A percentile compares a stretch with the other conserved stretches of the same genome.
Evolutionary conservation across 345 rosid species (phyloP).

Genomic region (Psidium friedrichsthalianum): DNA sequence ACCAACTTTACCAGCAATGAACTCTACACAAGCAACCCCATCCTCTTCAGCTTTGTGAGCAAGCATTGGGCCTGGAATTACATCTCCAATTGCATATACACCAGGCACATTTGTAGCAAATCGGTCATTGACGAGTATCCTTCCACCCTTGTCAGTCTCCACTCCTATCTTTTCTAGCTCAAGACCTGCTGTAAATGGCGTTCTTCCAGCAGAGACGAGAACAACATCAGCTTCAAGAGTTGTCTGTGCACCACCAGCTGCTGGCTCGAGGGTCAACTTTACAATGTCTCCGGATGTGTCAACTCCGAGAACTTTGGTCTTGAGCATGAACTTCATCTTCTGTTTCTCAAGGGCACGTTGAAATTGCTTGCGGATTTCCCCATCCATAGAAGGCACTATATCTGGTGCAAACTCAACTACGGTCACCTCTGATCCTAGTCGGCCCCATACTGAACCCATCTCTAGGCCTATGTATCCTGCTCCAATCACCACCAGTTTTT

Average conservation of each 20-base stretch:
- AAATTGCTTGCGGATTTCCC: slow-evolving; percentile 90
- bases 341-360: slow-evolving; percentile 92
- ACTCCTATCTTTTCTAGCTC: slow-evolving; percentile 88
- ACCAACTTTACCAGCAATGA: slow-evolving; percentile 91
- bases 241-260: slow-evolving; percentile 83
- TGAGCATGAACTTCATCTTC: slow-evolving; percentile 97
- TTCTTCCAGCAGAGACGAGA: slow-evolving; percentile 92
- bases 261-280: slow-evolving; percentile 78
- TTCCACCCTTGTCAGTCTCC: slow-evolving; percentile 78
- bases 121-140: slow-evolving; percentile 70
- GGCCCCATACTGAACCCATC: slow-evolving; percentile 98
- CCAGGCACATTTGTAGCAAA: slow-evolving; percentile 77
- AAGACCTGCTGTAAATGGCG: slow-evolving; percentile 86
- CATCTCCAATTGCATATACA: slow-evolving; percentile 93
- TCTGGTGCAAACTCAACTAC: slow-evolving; percentile 95
- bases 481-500: slow-evolving; percentile 92
- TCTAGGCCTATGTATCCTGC: slow-evolving; percentile 99
- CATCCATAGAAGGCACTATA: slow-evolving; percentile 95
- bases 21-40: slow-evolving; percentile 97
- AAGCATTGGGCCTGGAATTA: slow-evolving; percentile 96
- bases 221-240: slow-evolving; percentile 89
- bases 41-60: slow-evolving; percentile 99
- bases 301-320: slow-evolving; percentile 90
- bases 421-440: slow-evolving; percentile 93
- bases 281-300: slow-evolving; percentile 67